Evolutionary conservation across 1,139 yeast species (phyloP).

Genomic region (Nematodospora anomalae): DNA sequence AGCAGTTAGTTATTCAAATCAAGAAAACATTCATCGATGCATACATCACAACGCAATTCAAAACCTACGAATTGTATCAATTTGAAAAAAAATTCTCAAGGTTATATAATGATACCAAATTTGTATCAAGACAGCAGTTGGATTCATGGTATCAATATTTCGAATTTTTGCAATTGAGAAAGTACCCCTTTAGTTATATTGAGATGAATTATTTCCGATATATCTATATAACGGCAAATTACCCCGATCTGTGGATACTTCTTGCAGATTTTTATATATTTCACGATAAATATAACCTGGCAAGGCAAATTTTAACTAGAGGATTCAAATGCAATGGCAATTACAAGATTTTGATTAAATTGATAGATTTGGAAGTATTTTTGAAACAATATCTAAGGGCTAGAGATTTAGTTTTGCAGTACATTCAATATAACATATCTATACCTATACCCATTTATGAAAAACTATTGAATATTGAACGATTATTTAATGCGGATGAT

Average conservation of each 20-base stretch:
- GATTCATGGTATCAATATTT: slow-evolving; percentile 63
- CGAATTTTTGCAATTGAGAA: slow-evolving; percentile 47
- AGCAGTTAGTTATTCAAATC: slow-evolving; percentile 29
- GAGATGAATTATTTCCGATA: slow-evolving; percentile 57
- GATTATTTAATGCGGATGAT: slow-evolving; percentile 24
- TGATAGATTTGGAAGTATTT: slow-evolving; percentile 41
- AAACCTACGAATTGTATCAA: slow-evolving; percentile 58
- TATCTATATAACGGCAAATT: slow-evolving; percentile 50
- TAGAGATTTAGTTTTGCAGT: slow-evolving; percentile 34
- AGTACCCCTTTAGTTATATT: slow-evolving; percentile 31
- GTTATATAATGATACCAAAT: slow-evolving; percentile 51
- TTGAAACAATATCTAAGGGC: slow-evolving; percentile 34
- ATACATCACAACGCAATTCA: slow-evolving; percentile 61
- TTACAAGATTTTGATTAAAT: slow-evolving; percentile 29
- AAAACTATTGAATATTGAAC: slow-evolving; percentile 41
- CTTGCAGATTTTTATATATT: slow-evolving; percentile 50
- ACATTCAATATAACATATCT: slow-evolving; percentile 27
- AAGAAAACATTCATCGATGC: slow-evolving; percentile 51
- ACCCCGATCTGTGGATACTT: slow-evolving; percentile 62
- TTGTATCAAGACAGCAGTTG: slow-evolving; percentile 45
- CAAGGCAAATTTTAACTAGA: slow-evolving; percentile 37
- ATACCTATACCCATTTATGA: slow-evolving; percentile 36
- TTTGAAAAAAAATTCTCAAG: slow-evolving; percentile 58
- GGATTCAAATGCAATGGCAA: slow-evolving; percentile 30
- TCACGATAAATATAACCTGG: slow-evolving; percentile 28